Evolutionary conservation across 2,329 filamentous ascomycete genomes (phyloP).

Genomic region (Aspergillus caelatus): DNA sequence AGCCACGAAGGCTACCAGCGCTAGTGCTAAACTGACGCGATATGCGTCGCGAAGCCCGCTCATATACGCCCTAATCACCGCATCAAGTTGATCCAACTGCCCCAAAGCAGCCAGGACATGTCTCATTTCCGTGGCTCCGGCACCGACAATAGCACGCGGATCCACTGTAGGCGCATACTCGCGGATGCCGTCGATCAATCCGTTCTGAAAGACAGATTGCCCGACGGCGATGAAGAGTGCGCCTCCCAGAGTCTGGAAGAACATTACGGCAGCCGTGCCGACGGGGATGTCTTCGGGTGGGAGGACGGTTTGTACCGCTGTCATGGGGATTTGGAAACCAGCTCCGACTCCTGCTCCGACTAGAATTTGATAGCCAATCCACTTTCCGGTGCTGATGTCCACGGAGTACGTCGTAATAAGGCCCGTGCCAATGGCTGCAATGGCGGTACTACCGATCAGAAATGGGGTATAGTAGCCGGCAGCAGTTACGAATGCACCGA

Average conservation of each 20-base stretch:
- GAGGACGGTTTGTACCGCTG: slow-evolving; percentile 41
- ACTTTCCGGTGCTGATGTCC: slow-evolving; percentile 35
- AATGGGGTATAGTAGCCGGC: slow-evolving; percentile 47
- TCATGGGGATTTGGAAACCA: slow-evolving; percentile 40
- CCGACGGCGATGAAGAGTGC: slow-evolving; percentile 55
- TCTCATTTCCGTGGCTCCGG: slow-evolving; percentile 25
- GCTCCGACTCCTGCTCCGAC: slow-evolving; percentile 39
- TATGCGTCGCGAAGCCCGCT: slow-evolving; percentile 23
- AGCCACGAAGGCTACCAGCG: slow-evolving; percentile 20
- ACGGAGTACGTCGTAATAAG: slow-evolving; percentile 43
- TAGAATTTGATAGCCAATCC: slow-evolving; percentile 44
- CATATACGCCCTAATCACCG: slow-evolving; percentile 26
- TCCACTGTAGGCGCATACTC: slow-evolving; percentile 4
- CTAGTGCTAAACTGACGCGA: slow-evolving; percentile 24
- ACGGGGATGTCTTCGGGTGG: slow-evolving; percentile 36
- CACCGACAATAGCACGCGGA: slow-evolving; percentile 16
- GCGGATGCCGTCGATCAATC: slow-evolving; percentile 42
- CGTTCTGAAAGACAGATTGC: slow-evolving; percentile 55
- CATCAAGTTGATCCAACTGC: slow-evolving; percentile 18
- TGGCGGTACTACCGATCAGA: slow-evolving; percentile 37
- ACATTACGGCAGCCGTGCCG: slow-evolving; percentile 40
- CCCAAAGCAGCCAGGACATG: slow-evolving; percentile 12
- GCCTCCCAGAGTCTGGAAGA: slow-evolving; percentile 43
- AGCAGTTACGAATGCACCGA: slow-evolving; percentile 35
- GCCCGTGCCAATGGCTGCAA: slow-evolving; percentile 45